phyloP scores from a whole-genome alignment of 805 yeast species.

The Kodamaea kaohsiungensis region DNA sequence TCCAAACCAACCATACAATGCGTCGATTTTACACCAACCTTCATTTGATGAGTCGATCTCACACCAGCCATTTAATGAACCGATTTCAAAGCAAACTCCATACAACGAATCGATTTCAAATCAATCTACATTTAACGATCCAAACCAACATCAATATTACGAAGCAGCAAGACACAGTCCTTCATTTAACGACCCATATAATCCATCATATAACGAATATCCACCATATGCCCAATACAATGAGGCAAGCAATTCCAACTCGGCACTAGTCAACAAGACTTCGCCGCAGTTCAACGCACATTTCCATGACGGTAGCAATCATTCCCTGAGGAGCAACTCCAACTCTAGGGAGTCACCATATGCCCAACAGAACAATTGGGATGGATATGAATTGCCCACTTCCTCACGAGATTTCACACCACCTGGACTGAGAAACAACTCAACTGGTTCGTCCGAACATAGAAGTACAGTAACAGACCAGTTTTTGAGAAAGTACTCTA shows the following conservation, averaged over 20 bases:
- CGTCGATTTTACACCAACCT: too few relatives aligned
- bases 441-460: neutral
- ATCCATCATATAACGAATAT: neutral
- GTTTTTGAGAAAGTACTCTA: neutral
- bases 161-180: neutral
- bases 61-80: too few relatives aligned
- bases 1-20: neutral
- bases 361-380: neutral
- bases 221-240: neutral
- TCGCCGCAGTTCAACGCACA: neutral
- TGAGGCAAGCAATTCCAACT: neutral
- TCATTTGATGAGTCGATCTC: too few relatives aligned
- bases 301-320: neutral
- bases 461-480: neutral
- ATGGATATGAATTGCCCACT: neutral
- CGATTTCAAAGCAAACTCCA: neutral
- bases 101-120: neutral
- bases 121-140: neutral
- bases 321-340: neutral
- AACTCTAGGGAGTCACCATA: conserved; percentile 1
- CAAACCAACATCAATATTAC: neutral
- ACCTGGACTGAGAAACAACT: neutral
- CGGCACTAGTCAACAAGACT: neutral
- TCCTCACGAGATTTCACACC: neutral
- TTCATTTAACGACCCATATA: neutral